Evolutionary conservation across 257 asterid species (phyloP).

Genomic region (Solanum rostratum): DNA sequence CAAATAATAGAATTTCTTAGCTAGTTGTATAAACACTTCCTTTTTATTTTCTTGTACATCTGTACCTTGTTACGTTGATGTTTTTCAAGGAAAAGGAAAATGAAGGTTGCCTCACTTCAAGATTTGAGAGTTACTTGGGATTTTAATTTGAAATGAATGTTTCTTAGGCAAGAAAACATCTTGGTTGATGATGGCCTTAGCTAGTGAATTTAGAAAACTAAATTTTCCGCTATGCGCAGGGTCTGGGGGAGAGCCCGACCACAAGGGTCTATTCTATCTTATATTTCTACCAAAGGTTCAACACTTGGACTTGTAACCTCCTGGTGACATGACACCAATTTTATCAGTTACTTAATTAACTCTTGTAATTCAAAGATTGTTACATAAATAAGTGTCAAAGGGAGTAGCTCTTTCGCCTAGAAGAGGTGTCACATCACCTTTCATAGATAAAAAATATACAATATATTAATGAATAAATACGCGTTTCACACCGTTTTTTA

Average conservation of each 20-base stretch:
- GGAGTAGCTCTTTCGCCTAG: too few relatives aligned
- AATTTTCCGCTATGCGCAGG: too few relatives aligned
- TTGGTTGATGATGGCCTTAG: background rate
- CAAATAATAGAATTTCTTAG: conserved; percentile 11
- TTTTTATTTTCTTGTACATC: background rate
- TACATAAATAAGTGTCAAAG: background rate
- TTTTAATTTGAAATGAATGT: background rate
- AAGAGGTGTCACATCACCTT: background rate
- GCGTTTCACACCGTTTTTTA: background rate
- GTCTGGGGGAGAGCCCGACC: too few relatives aligned
- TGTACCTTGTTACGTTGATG: background rate
- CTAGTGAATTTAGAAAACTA: too few relatives aligned
- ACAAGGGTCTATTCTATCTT: too few relatives aligned
- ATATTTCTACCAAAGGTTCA: too few relatives aligned
- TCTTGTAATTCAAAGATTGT: background rate
- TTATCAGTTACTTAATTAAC: too few relatives aligned
- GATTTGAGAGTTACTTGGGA: background rate
- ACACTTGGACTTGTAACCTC: too few relatives aligned
- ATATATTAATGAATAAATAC: too few relatives aligned
- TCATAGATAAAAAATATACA: too few relatives aligned
- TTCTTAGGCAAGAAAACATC: background rate
- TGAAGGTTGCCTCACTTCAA: background rate
- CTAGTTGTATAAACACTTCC: background rate
- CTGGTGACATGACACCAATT: too few relatives aligned
- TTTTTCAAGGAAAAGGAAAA: background rate